Conservation (phyloP, 148 eudicot species). For the Rhododendron mucronatum region DNA sequence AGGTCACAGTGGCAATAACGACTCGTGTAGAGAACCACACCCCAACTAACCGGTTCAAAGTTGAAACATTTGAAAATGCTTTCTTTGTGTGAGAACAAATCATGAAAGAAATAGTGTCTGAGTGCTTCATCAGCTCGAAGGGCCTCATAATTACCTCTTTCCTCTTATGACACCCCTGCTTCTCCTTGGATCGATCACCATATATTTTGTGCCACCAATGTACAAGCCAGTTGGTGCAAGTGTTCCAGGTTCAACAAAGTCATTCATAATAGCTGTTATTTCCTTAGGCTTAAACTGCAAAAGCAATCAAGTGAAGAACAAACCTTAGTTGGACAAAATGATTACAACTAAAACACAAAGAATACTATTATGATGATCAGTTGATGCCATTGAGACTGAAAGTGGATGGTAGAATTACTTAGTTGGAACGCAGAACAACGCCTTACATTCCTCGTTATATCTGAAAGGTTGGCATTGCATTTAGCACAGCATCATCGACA, state of each 20-base stretch:
- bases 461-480: too few species aligned
- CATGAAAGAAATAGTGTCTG: too few species aligned
- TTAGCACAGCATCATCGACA: too few species aligned
- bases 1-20: background rate
- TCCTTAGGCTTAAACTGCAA: constrained; percentile 39
- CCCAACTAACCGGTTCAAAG: background rate
- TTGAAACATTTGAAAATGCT: background rate
- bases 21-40: background rate
- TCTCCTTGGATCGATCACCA: too few species aligned
- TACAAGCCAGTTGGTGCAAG: background rate
- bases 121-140: too few species aligned
- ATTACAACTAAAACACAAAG: background rate
- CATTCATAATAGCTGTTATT: background rate
- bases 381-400: background rate
- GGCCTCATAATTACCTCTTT: too few species aligned
- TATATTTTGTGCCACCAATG: too few species aligned
- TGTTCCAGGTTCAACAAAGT: too few species aligned
- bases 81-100: too few species aligned
- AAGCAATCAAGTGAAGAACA: background rate
- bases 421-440: background rate
- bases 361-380: background rate
- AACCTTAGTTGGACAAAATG: background rate
- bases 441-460: background rate
- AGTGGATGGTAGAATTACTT: background rate
- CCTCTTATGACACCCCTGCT: too few species aligned